Base-by-base conservation (phyloP, 441 rosid genomes). In the Populus trichocarpa region DNA sequence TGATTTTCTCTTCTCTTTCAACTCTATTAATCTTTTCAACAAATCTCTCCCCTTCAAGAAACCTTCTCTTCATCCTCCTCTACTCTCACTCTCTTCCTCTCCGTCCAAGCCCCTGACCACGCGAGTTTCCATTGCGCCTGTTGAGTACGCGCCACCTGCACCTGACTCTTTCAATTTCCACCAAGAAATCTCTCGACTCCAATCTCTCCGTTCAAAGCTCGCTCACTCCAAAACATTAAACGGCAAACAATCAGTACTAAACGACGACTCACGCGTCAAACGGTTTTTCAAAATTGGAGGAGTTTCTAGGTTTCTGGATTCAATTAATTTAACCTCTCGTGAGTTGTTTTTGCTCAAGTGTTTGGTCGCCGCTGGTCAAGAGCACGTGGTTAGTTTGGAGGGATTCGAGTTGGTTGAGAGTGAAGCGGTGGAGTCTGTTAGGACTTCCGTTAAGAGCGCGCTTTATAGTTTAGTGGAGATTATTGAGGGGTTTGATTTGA, bases 351-450 rank as follows among this genome's bases (percentile, higher is more conserved):
- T 95, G 75, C 70, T 93, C 28, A 90, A 91, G 85, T 91, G 94
- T 70, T 87, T 93, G 80, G 89, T 93, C 77, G 98, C 97, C 0
- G 90, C 96, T 30, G 98, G 98, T 71, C 97, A 95, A 77, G 88
- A 86, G 78, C 98, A 95, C 40, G 96, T 93, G 71, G 80, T 95
- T 1, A 81, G 79, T 67, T 23, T 86, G 22, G 88, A 59, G 18
- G 77, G 85, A 22, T 59, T 78, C 12, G 92, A 77, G 70, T 72
- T 78, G 30, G 83, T 36, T 71, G 89, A 71, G 66, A 78, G 78
- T 46, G 77, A 38, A 3, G 84, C 83, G 9, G 80, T 67, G 79
- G 85, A 81, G 84, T 79, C 83, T 63, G 77, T 80, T 46, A 85
- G 88, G 81, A 84, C 80, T 68, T 80, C 92, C 8, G 63, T 94